Percentiles rank a stretch among this genome's conserved stretches.
Conservation (phyloP, 75 land plant genomes). For the Isoetes taiwanensis region DNA sequence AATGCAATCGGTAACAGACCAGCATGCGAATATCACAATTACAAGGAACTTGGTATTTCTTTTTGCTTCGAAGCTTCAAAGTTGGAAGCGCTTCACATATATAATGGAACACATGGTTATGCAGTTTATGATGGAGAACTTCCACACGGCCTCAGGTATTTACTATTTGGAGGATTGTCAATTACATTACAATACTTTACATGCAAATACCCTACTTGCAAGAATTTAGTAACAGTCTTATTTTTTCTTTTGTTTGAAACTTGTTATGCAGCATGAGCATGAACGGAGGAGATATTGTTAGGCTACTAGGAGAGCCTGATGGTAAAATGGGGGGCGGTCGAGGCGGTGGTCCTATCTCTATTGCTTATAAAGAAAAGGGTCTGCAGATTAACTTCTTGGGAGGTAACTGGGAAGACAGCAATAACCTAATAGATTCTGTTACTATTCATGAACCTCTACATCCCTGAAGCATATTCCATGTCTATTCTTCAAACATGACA, state of each 20-base stretch:
- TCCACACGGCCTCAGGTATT: neutral
- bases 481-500: too few relatives aligned
- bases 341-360: slow-evolving; percentile 13
- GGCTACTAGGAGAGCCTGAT: slow-evolving; percentile 14
- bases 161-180: neutral
- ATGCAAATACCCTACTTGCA: neutral
- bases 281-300: slow-evolving; percentile 11
- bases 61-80: neutral
- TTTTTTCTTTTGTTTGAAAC: neutral
- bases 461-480: too few relatives aligned
- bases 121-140: neutral
- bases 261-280: slow-evolving; percentile 6
- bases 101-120: neutral
- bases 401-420: slow-evolving; percentile 12
- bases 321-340: slow-evolving; percentile 20
- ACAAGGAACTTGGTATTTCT: neutral
- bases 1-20: too few relatives aligned
- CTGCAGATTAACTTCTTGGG: slow-evolving; percentile 15
- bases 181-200: neutral
- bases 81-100: neutral
- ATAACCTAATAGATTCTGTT: slow-evolving; percentile 12
- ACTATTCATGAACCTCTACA: slow-evolving; percentile 12
- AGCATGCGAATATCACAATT: neutral
- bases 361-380: slow-evolving; percentile 15
- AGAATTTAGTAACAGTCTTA: neutral